These are phyloP conservation scores for Ceratocystis alfenasii DNA, from an alignment of 2,329 filamentous ascomycete species.

Conservation along the genomic window DNA sequence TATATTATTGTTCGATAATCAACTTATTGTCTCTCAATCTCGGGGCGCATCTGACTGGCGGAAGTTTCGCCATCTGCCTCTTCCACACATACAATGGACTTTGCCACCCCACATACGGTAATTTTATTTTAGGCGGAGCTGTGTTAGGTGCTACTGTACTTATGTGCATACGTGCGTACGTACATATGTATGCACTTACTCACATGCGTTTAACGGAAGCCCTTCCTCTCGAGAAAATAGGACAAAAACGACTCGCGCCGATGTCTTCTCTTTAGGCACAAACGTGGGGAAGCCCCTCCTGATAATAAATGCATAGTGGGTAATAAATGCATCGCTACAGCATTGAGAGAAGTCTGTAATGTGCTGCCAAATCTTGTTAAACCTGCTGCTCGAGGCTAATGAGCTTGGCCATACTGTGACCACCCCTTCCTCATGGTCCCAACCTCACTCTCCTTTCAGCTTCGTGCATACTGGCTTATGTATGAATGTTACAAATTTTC, in stretches of 20 bases:
- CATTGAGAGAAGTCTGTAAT: not conserved
- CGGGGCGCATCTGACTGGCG: too few relatives aligned
- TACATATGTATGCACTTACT: slow-evolving; percentile 4
- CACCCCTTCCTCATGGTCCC: slow-evolving; percentile 16
- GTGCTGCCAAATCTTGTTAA: too few relatives aligned
- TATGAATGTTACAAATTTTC: not conserved
- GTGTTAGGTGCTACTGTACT: not conserved
- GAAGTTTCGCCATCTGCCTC: too few relatives aligned
- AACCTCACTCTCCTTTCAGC: slow-evolving; percentile 18
- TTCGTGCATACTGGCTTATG: slow-evolving; percentile 15
- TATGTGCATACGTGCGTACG: not conserved
- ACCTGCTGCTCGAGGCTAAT: not conserved
- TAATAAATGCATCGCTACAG: not conserved
- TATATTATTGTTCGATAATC: too few relatives aligned
- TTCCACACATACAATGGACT: not conserved
- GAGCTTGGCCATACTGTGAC: not conserved
- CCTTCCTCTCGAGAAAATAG: not conserved
- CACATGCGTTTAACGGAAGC: not conserved
- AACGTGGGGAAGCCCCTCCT: slow-evolving; percentile 6
- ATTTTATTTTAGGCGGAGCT: not conserved
- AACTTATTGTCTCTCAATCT: too few relatives aligned
- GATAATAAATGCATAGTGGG: not conserved
- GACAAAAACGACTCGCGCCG: not conserved
- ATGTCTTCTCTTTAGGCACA: slow-evolving; percentile 17
- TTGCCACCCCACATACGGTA: not conserved